Percentiles rank a stretch among this genome's conserved stretches.
These are phyloP conservation scores for Taphrina wiesneri DNA, from an alignment of 1,139 yeast species.

Conservation along the genomic window DNA sequence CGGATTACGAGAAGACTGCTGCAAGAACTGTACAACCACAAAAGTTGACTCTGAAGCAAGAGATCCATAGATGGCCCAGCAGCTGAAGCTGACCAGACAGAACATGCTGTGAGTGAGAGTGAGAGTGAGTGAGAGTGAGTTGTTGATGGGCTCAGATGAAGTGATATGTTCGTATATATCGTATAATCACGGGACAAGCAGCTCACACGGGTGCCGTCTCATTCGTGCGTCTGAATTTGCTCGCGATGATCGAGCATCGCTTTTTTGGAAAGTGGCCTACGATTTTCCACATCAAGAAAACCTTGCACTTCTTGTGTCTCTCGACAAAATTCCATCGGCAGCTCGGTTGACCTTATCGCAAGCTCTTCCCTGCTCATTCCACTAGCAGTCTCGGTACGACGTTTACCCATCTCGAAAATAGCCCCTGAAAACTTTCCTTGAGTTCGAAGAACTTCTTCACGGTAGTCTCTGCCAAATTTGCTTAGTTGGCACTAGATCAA, in stretches of 20 bases:
- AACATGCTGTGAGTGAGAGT: neutral
- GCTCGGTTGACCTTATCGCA: neutral
- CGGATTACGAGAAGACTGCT: too few species aligned
- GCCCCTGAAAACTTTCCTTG: slow-evolving; percentile 6
- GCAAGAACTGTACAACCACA: neutral
- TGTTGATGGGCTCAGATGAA: neutral
- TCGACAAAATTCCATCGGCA: neutral
- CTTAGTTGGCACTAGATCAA: neutral
- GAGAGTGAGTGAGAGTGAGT: neutral
- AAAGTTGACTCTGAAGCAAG: neutral
- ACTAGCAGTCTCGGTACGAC: neutral
- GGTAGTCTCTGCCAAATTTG: neutral
- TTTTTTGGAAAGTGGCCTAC: slow-evolving; percentile 10
- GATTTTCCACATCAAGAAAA: slow-evolving; percentile 2
- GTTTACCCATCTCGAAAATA: too few species aligned
- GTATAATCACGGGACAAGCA: neutral
- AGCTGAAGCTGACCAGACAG: neutral
- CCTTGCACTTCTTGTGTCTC: neutral
- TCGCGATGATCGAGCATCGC: slow-evolving; percentile 10
- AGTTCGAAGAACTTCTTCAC: neutral
- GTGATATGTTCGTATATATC: neutral
- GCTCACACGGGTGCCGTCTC: slow-evolving; percentile 12
- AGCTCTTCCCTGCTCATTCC: neutral
- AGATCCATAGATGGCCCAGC: neutral
- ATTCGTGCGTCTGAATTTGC: slow-evolving; percentile 14